These are phyloP conservation scores for Cercophora sp. DNA, from an alignment of 495 filamentous ascomycete genomes.

Conservation along the genomic window DNA sequence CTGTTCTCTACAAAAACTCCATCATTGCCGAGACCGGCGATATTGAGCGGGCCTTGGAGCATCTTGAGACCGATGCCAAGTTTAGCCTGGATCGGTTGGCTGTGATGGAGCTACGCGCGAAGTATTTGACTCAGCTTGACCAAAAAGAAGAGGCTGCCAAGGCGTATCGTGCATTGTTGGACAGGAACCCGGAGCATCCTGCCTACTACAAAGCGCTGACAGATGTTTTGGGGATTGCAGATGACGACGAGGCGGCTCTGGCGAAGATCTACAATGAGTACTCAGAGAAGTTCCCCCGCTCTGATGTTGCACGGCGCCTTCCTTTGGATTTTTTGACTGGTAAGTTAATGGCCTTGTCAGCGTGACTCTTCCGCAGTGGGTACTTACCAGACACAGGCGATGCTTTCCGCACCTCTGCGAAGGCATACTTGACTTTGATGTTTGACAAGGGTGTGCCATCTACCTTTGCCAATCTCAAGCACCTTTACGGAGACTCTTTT, in stretches of 20 bases:
- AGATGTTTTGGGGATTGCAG: constrained; percentile 59
- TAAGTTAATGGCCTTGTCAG: too few relatives aligned
- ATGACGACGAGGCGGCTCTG: constrained; percentile 54
- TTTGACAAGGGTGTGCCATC: constrained; percentile 95
- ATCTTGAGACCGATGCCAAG: constrained; percentile 74
- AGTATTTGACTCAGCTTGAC: constrained; percentile 76
- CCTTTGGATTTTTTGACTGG: constrained; percentile 87
- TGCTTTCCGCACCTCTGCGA: constrained; percentile 73
- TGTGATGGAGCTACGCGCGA: constrained; percentile 83
- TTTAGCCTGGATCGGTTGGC: constrained; percentile 77
- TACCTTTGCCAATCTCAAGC: constrained; percentile 91
- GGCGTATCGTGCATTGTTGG: constrained; percentile 75
- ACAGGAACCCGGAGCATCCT: constrained; percentile 82
- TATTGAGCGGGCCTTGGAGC: constrained; percentile 73
- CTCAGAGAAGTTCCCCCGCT: constrained; percentile 72
- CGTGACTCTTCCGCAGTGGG: too few relatives aligned
- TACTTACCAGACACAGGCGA: too few relatives aligned
- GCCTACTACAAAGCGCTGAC: constrained; percentile 80
- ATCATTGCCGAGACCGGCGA: constrained; percentile 89
- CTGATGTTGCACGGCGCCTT: constrained; percentile 79
- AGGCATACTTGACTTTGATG: constrained; percentile 79
- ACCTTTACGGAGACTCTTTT: constrained; percentile 69
- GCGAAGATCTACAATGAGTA: constrained; percentile 77
- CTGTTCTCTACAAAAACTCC: constrained; percentile 88
- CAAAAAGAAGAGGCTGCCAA: constrained; percentile 75